phyloP scores from a whole-genome alignment of 768 basidiomycete genomes.

The Russula griseocarnosa region DNA sequence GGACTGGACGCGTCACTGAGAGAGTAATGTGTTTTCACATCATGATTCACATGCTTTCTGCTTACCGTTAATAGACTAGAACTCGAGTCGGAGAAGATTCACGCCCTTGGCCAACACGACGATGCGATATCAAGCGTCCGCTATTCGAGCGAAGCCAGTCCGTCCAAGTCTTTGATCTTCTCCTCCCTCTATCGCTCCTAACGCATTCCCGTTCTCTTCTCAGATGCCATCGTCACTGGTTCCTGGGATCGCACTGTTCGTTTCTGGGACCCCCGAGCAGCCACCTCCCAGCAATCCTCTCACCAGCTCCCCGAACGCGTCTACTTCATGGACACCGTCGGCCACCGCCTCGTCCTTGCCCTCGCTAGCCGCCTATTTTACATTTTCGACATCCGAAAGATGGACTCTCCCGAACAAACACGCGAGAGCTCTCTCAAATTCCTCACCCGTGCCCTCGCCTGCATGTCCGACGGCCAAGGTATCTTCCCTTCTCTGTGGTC shows the following conservation, averaged over 20 bases:
- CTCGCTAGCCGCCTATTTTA: conserved; percentile 81
- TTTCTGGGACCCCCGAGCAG: conserved; percentile 78
- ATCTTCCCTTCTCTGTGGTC: conserved; percentile 20
- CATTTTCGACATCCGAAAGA: conserved; percentile 82
- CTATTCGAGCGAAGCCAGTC: conserved; percentile 62
- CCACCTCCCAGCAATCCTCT: conserved; percentile 53
- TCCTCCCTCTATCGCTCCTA: background rate
- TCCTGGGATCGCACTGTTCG: conserved; percentile 91
- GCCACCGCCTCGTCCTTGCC: conserved; percentile 79
- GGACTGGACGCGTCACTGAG: conserved; percentile 81
- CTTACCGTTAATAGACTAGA: conserved; percentile 58
- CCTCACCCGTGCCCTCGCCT: conserved; percentile 86
- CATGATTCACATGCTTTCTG: background rate
- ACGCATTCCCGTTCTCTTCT: background rate
- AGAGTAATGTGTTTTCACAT: conserved; percentile 52
- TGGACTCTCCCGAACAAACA: conserved; percentile 69
- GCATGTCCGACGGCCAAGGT: conserved; percentile 94
- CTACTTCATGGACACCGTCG: conserved; percentile 77
- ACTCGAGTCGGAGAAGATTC: conserved; percentile 64
- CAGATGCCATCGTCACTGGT: conserved; percentile 75
- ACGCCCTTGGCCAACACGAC: conserved; percentile 73
- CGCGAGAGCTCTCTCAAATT: conserved; percentile 94
- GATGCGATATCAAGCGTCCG: conserved; percentile 77
- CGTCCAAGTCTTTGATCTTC: conserved; percentile 30
- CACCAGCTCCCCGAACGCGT: conserved; percentile 79